Evolutionary conservation across 345 rosid genomes (phyloP).

Genomic region (Linum tenue): DNA sequence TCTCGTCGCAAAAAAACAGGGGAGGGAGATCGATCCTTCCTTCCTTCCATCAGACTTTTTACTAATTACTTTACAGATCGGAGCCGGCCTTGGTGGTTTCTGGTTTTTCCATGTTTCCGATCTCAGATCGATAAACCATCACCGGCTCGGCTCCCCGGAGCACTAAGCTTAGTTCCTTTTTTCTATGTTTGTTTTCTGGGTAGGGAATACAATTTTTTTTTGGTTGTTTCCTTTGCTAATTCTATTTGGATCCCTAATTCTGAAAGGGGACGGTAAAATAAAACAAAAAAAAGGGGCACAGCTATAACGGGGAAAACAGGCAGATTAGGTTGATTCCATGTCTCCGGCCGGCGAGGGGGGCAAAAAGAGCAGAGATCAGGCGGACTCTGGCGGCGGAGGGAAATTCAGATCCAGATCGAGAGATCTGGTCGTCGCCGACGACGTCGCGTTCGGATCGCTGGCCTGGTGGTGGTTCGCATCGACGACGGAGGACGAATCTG

Average conservation of each 20-base stretch:
- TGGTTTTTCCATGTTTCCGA: not conserved
- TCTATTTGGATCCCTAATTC: not conserved
- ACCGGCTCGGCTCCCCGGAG: not conserved
- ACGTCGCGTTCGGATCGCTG: slow-evolving; percentile 18
- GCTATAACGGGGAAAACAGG: not conserved
- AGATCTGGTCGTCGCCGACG: slow-evolving; percentile 24
- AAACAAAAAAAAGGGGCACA: not conserved
- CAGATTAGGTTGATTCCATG: not conserved
- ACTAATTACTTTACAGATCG: slow-evolving; percentile 19
- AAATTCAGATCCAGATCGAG: slow-evolving; percentile 64
- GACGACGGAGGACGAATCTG: slow-evolving; percentile 34
- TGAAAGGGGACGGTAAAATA: slow-evolving; percentile 3
- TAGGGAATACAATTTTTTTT: slow-evolving; percentile 3
- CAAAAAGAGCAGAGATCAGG: slow-evolving; percentile 19
- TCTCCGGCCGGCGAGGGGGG: not conserved
- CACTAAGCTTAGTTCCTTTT: too few relatives aligned
- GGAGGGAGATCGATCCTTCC: slow-evolving; percentile 9
- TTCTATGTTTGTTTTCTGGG: too few relatives aligned
- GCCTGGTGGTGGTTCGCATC: not conserved
- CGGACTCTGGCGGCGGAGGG: slow-evolving; percentile 42
- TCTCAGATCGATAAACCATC: slow-evolving; percentile 7
- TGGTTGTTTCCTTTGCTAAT: slow-evolving; percentile 8
- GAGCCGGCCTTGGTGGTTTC: not conserved
- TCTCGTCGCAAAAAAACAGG: slow-evolving; percentile 24
- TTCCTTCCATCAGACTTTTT: not conserved